Conservation (phyloP, 441 rosid genomes). For the Mallotus japonicus region DNA sequence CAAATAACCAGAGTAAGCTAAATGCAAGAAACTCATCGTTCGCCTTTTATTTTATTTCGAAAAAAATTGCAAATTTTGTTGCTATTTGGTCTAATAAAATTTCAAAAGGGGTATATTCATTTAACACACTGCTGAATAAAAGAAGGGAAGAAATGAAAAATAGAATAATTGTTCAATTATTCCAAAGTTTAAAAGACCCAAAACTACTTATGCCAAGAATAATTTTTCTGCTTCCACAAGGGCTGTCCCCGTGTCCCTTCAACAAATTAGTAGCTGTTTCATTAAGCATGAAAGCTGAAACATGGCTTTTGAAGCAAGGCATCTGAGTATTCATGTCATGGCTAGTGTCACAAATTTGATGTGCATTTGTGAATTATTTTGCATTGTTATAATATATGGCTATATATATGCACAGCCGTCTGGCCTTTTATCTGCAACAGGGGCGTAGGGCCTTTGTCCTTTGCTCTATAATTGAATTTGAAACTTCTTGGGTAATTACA, state of each 20-base stretch:
- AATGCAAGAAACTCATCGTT: slow-evolving; percentile 15
- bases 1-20: slow-evolving; percentile 93
- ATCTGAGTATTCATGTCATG: neutral
- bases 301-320: slow-evolving; percentile 5
- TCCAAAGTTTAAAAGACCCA: neutral
- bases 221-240: slow-evolving; percentile 1
- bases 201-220: neutral
- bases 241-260: neutral
- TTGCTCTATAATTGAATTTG: neutral
- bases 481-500: neutral
- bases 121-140: neutral
- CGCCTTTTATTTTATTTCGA: neutral
- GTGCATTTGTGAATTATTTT: slow-evolving; percentile 3
- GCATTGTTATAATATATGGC: no score
- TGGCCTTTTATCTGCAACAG: no score
- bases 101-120: neutral
- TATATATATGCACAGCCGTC: no score
- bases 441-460: no score
- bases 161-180: neutral
- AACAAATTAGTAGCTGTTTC: neutral
- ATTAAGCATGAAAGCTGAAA: neutral
- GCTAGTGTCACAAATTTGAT: no score
- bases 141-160: neutral
- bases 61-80: neutral
- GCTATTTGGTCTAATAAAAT: neutral